Conservation (phyloP, 306 rosid species). For the Inga leiocalycina region DNA sequence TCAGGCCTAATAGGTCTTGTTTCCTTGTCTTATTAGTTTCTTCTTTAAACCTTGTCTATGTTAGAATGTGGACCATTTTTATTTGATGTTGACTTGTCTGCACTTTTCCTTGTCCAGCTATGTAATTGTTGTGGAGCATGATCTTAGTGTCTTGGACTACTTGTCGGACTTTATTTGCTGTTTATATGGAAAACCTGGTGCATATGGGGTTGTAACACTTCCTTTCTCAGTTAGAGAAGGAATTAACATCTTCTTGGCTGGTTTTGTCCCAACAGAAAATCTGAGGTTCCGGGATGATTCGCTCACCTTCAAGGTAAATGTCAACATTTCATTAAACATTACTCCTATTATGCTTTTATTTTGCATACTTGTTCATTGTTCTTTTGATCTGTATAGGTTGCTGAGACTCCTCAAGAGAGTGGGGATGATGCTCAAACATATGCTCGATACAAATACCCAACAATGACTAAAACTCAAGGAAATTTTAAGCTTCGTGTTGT, state of each 20-base stretch:
- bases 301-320: slow-evolving; percentile 84
- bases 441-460: slow-evolving; percentile 91
- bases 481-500: slow-evolving; percentile 75
- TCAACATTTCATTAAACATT: slow-evolving; percentile 4
- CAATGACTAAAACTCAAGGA: slow-evolving; percentile 94
- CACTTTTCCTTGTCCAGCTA: slow-evolving; percentile 63
- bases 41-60: slow-evolving; percentile 2
- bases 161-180: slow-evolving; percentile 99
- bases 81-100: slow-evolving; percentile 33
- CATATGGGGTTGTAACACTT: slow-evolving; percentile 98
- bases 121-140: slow-evolving; percentile 99
- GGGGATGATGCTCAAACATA: slow-evolving; percentile 89
- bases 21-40: slow-evolving; percentile 12
- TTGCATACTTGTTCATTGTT: slow-evolving; percentile 12
- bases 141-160: slow-evolving; percentile 97
- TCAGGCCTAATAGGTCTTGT: slow-evolving; percentile 82
- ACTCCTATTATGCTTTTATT: background rate
- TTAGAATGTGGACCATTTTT: background rate
- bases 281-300: slow-evolving; percentile 91
- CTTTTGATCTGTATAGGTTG: slow-evolving; percentile 66
- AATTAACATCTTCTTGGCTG: slow-evolving; percentile 96
- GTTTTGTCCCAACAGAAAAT: slow-evolving; percentile 98
- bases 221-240: slow-evolving; percentile 99
- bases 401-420: slow-evolving; percentile 97
- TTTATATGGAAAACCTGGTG: slow-evolving; percentile 97